Percentiles rank a stretch among this genome's conserved stretches.
Evolutionary conservation across 139 green algal genomes (phyloP).

Genomic region (Coccomyxa sp.): DNA sequence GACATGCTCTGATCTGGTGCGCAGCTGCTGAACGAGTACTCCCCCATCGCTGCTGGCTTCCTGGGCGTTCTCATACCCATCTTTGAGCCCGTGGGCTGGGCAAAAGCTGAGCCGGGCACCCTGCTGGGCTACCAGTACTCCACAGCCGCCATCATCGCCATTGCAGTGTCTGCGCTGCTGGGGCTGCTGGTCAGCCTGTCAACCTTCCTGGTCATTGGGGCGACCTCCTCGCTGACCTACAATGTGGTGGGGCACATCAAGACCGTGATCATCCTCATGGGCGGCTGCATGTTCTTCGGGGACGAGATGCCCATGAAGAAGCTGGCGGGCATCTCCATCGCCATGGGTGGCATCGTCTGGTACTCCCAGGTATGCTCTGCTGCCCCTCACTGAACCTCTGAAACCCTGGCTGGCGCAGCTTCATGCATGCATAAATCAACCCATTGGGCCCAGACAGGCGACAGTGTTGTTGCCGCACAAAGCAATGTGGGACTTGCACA

Average conservation of each 20-base stretch:
- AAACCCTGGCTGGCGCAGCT: too few species aligned
- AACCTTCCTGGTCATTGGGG: conserved; percentile 78
- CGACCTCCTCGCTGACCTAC: conserved; percentile 71
- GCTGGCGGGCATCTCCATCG: conserved; percentile 64
- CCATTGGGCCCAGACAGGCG: too few species aligned
- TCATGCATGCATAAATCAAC: too few species aligned
- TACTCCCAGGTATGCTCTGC: conserved; percentile 30
- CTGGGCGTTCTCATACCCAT: conserved; percentile 66
- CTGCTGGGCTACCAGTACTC: conserved; percentile 63
- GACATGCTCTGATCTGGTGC: too few species aligned
- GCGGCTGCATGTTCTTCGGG: conserved; percentile 79
- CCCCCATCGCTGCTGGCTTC: conserved; percentile 58
- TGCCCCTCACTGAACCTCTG: too few species aligned
- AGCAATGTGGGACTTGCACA: too few species aligned
- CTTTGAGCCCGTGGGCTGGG: conserved; percentile 67
- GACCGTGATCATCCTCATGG: conserved; percentile 81
- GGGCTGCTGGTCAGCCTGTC: conserved; percentile 83
- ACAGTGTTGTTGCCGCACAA: too few species aligned
- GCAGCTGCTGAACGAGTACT: conserved; percentile 75
- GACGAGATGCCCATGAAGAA: conserved; percentile 65
- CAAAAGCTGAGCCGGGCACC: conserved; percentile 18
- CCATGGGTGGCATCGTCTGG: conserved; percentile 83
- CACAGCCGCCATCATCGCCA: conserved; percentile 43
- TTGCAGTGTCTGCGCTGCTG: conserved; percentile 65
- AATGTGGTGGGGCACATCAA: conserved; percentile 78